Base-by-base conservation (phyloP, 495 filamentous ascomycete species). In the Aspergillus incahuasiensis region DNA sequence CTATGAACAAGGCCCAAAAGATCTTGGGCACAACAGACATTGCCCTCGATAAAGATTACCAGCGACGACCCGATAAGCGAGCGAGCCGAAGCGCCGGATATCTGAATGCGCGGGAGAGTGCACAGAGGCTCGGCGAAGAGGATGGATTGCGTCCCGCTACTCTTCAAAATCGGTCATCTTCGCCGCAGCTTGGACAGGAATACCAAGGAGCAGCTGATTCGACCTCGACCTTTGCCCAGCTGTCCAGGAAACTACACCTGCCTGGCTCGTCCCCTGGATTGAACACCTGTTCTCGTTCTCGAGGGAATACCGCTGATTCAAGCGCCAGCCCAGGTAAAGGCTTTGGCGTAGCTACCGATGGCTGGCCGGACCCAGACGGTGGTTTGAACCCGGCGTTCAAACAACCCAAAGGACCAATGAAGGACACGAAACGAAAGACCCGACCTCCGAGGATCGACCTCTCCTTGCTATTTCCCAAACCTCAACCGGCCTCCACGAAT, bases 401-500 rank as follows among this genome's bases (percentile, higher is more conserved):
- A 39, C 64, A 57, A 22, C 42, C 63, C 11, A 61, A 60, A 30
- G 64, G 55, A 15, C 20, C 63, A 16, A 60, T 63, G 22, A 72
- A 70, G 44, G 73, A 74, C 20, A 68, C 71, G 16, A 74, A 74
- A 49, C 67, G 72, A 35, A 76, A 73, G 57, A 59, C 69, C 42
- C 72, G 74, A 13, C 73, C 75, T 28, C 66, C 69, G 9, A 58
- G 68, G 30, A 70, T 79, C 48, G 75, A 79, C 42, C 65, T 79
- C 13, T 79, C 75, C 18, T 55, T 74, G 2, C 59, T 79, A 18
- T 79, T 79, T 56, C 75, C 75, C 11, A 79, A 76, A 54, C 75
- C 75, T 1, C 65, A 67, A 28, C 56, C 69, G 21, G 58, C 45
- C 18, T 41, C 58, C 15, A 54, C 68, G 11, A 72, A 68, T 35